These are phyloP conservation scores for Tephrocybe rancida DNA, from an alignment of 768 basidiomycete genomes.

Conservation along the genomic window DNA sequence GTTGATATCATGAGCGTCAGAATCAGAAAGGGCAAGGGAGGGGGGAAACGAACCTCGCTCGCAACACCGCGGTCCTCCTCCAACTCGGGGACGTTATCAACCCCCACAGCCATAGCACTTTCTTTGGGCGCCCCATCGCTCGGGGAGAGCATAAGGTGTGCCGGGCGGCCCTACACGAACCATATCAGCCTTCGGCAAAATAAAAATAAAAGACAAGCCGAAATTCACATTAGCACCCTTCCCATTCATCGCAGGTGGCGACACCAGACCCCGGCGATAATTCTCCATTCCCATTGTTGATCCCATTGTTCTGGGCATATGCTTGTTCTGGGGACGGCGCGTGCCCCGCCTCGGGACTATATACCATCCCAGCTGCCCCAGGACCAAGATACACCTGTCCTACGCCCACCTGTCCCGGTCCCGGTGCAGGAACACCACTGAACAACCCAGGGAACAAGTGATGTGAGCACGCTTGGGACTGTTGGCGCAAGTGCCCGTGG, in stretches of 20 bases:
- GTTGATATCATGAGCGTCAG: background rate
- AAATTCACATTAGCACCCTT: constrained; percentile 24
- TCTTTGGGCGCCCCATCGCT: constrained; percentile 60
- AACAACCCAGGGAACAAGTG: constrained; percentile 42
- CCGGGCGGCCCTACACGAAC: constrained; percentile 46
- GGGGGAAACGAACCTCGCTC: constrained; percentile 62
- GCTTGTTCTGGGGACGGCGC: background rate
- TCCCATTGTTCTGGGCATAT: background rate
- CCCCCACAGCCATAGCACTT: constrained; percentile 38
- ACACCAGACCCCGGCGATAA: constrained; percentile 2
- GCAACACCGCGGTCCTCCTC: constrained; percentile 57
- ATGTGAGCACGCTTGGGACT: constrained; percentile 46
- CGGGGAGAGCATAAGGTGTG: constrained; percentile 57
- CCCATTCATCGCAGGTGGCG: constrained; percentile 9
- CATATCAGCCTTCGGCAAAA: background rate
- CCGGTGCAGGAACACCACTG: constrained; percentile 25
- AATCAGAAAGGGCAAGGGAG: background rate
- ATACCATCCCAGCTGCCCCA: constrained; percentile 23
- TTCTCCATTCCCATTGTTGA: constrained; percentile 3
- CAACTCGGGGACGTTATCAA: constrained; percentile 31
- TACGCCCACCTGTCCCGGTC: constrained; percentile 6
- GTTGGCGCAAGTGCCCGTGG: constrained; percentile 42
- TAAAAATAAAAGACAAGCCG: too few relatives aligned
- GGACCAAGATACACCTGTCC: background rate
- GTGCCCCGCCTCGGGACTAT: background rate